Base-by-base conservation (phyloP, 345 rosid genomes). In the Conringia planisiliqua region DNA sequence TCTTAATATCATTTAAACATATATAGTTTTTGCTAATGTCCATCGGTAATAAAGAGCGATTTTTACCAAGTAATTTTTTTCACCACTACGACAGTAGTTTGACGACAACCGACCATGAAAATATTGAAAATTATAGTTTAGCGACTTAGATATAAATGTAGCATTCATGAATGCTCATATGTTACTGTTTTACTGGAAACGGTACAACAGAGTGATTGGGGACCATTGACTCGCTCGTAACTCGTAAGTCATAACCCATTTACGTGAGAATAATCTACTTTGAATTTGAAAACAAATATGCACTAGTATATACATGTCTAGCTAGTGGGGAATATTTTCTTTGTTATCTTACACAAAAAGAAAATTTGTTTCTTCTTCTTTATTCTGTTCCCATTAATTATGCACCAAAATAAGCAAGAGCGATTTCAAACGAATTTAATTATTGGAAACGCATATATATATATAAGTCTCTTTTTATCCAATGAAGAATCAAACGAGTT, bases 341-440 rank as follows among this genome's bases (percentile, higher is more conserved):
- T 61, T 39, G 14, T 51, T 26, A 62, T 50, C 54, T 72, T 27
- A 72, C 52, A 50, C 61, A 46, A 62, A 69, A 71, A 71, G 47
- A 20, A 8, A 46, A 3, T 30, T 57, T 70, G 57, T 58, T 70
- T 43, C 7, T 40, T 68, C 62, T 69, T 57, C 66, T 70, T 57
- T 70, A 69, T 70, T 70, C 66, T 32, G 17, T 59, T 47, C 50
- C 47, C 39, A 12, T 51, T 36, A 36, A 59, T 59, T 14, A 18
- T 35, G 24, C 40, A 29, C 64, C 20, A 57, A 39, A 5, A 12
- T 20, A 8, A 13, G 14, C 20, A 70, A 58, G 35, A 43, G n/a
- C 43, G 3, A 26, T 12, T 5, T 30, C 36, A 69, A 42, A 56
- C 43, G 43, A 42, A 13, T 68, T 27, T 54, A 6, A 38, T n/a